phyloP scores from a whole-genome alignment of 2,329 filamentous ascomycete genomes.

The Bipolaris oryzae region DNA sequence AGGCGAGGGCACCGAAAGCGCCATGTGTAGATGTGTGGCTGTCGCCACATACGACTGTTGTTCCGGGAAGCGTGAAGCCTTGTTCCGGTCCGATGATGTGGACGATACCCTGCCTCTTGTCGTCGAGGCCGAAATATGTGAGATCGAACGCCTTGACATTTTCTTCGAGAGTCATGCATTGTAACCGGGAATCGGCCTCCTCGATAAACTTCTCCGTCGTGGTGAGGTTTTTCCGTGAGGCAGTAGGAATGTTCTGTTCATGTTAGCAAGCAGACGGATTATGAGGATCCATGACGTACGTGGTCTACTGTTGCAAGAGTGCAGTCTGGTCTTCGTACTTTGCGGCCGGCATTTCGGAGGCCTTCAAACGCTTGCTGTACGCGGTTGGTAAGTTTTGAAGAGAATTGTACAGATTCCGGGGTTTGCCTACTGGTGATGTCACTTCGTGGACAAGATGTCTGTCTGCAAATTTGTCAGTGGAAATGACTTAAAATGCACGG shows the following conservation, averaged over 20 bases:
- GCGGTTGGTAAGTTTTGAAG: conserved; percentile 19
- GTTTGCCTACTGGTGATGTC: conserved; percentile 77
- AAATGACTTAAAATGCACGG: neutral
- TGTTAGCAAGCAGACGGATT: conserved; percentile 18
- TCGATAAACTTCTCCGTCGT: conserved; percentile 93
- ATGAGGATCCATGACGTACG: conserved; percentile 61
- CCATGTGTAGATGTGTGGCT: conserved; percentile 98
- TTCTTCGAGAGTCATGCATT: conserved; percentile 95
- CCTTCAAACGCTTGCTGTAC: conserved; percentile 93
- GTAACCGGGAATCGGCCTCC: conserved; percentile 88
- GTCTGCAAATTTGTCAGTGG: conserved; percentile 60
- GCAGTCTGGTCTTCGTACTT: conserved; percentile 92
- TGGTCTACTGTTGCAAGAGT: conserved; percentile 96
- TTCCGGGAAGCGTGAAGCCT: conserved; percentile 95
- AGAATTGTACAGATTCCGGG: conserved; percentile 1
- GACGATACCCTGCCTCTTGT: conserved; percentile 97
- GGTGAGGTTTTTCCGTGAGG: conserved; percentile 89
- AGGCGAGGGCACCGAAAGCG: conserved; percentile 91
- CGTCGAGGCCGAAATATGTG: conserved; percentile 94
- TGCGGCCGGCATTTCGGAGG: conserved; percentile 83
- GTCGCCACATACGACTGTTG: conserved; percentile 96
- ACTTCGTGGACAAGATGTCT: conserved; percentile 98
- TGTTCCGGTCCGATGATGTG: conserved; percentile 99
- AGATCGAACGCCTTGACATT: conserved; percentile 97
- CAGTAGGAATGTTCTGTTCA: conserved; percentile 85